Percentiles rank a stretch among this genome's conserved stretches.
Conservation (phyloP, 2,329 filamentous ascomycete genomes). For the Orbilia ellipsospora region DNA sequence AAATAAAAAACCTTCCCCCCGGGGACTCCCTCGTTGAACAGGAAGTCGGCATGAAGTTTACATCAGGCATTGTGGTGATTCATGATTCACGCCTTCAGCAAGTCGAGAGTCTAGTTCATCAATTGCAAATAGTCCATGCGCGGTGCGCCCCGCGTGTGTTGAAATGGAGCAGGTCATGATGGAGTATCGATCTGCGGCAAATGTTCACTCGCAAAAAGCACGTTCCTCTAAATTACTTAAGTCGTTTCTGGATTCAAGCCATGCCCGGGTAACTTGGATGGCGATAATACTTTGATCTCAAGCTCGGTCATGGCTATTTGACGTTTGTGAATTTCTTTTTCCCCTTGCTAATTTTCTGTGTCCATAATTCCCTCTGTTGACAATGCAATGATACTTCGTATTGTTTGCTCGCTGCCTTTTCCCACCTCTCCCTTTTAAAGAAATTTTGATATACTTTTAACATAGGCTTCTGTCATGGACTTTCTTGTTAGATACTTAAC, state of each 20-base stretch:
- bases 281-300: conserved; percentile 47
- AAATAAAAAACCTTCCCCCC: conserved; percentile 13
- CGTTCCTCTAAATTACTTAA: conserved; percentile 34
- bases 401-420: conserved; percentile 39
- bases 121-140: conserved; percentile 17
- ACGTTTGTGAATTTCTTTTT: conserved; percentile 47
- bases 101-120: not conserved
- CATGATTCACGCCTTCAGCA: conserved; percentile 4
- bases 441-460: conserved; percentile 3
- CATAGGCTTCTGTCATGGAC: conserved; percentile 13
- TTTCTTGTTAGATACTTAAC: conserved; percentile 43
- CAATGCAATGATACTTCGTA: conserved; percentile 43
- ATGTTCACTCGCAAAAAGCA: conserved; percentile 48
- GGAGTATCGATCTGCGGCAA: conserved; percentile 26
- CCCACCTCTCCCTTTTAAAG: conserved; percentile 34
- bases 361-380: conserved; percentile 38
- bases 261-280: conserved; percentile 35
- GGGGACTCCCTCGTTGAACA: conserved; percentile 14
- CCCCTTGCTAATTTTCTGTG: conserved; percentile 35
- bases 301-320: conserved; percentile 55
- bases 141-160: conserved; percentile 25
- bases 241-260: not conserved
- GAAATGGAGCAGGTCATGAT: conserved; percentile 28
- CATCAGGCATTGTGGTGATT: conserved; percentile 21
- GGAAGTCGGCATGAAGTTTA: not conserved